Evolutionary conservation across 2,329 filamentous ascomycete species (phyloP), one percentile per base, ranked within the genome.

Genomic region (Aureobasidium leucospermi): DNA sequence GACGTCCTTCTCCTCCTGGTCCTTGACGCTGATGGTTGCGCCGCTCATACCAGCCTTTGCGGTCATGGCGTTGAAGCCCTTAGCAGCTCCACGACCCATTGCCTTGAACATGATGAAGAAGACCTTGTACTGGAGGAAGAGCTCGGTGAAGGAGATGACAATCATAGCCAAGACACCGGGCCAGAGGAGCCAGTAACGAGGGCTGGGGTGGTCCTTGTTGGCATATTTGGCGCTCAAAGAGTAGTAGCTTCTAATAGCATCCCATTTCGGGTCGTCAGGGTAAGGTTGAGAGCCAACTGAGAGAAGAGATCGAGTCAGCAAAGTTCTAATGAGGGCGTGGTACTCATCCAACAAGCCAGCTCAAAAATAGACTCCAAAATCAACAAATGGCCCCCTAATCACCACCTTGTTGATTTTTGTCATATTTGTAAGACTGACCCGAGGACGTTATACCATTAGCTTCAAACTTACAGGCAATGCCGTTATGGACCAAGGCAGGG

Each of bases 131-230:
- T 78, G 75, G 16, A 76, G 69, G 23, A 60, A 41, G 16, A 61
- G 53, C 31, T 59, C 62, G 13, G 77, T 77, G 67, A 80, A 79
- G 1, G 76, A 78, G 47, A 78, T 74, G n/a, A 73, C 73, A 62
- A 80, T 78, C 78, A 80, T 79, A 63, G 74, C 64, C 55, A 79
- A 67, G 4, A 80, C 76, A 69, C 77, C 77, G 45, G 77, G 78
- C 79, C 78, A 81, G 6, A 81, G 69, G 13, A 81, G 67, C 79
- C 79, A 81, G 69, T 78, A 81, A 31, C 79, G 71, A 23, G 79
- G 79, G 29, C 73, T 76, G 4, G 79, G 79, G 32, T 68, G 68
- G 59, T 74, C 69, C 66, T 78, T 74, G 63, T 67, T 75, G 61
- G 67, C 75, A 41, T 67, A 66, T 7, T 57, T 59, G 13, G 66